Conservation (phyloP, 2,329 filamentous ascomycete species). For the Penicillium sp. region DNA sequence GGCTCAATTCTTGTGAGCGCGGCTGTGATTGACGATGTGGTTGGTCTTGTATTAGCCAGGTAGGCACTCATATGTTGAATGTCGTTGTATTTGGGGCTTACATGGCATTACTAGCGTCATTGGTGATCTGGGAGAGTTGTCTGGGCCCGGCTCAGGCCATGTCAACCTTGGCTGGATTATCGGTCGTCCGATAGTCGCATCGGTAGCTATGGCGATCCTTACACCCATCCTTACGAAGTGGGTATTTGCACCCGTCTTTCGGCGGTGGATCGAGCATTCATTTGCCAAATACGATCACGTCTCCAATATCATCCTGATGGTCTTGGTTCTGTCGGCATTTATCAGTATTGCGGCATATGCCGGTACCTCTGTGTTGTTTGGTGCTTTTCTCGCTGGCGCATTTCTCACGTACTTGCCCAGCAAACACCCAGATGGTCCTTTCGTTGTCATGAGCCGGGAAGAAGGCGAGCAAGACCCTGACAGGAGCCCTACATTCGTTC, state of each 20-base stretch:
- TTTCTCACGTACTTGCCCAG: constrained; percentile 40
- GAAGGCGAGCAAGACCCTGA: constrained; percentile 32
- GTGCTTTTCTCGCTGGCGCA: constrained; percentile 36
- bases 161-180: constrained; percentile 39
- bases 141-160: constrained; percentile 7
- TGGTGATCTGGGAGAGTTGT: constrained; percentile 27
- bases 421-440: constrained; percentile 37
- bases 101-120: constrained; percentile 29
- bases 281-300: constrained; percentile 36
- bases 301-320: constrained; percentile 38
- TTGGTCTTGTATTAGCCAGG: constrained; percentile 38
- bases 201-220: constrained; percentile 34
- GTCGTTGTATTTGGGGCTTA: background rate
- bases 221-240: constrained; percentile 40
- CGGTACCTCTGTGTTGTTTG: constrained; percentile 41
- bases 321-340: constrained; percentile 32
- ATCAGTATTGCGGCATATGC: constrained; percentile 36
- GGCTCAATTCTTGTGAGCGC: constrained; percentile 48
- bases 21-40: constrained; percentile 49
- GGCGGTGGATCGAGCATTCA: constrained; percentile 33
- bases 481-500: constrained; percentile 40
- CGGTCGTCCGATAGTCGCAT: constrained; percentile 41
- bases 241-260: constrained; percentile 40
- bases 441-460: constrained; percentile 35
- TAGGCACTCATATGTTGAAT: background rate